These are phyloP conservation scores for Pisolithus marmoratus DNA, from an alignment of 768 basidiomycete species.

Conservation along the genomic window DNA sequence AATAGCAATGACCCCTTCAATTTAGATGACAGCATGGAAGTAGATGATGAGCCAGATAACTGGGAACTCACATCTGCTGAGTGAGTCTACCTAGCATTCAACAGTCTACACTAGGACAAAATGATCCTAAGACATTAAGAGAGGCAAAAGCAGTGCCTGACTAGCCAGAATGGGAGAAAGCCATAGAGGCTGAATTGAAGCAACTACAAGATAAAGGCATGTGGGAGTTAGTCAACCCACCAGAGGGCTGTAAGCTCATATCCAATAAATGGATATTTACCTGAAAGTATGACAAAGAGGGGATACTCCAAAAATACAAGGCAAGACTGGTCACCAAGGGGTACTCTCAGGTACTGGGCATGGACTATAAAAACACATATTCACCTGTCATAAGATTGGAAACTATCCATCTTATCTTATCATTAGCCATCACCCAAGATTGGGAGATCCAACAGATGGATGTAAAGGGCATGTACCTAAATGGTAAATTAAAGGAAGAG, in stretches of 20 bases:
- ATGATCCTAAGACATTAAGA: not conserved
- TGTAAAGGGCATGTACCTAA: no score
- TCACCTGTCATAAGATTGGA: no score
- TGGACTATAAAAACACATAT: conserved; percentile 32
- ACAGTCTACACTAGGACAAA: not conserved
- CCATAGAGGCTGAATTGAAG: not conserved
- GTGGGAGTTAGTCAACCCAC: conserved; percentile 23
- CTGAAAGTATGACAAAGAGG: not conserved
- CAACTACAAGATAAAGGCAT: not conserved
- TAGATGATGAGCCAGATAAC: no score
- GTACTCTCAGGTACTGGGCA: conserved; percentile 29
- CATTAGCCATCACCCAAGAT: no score
- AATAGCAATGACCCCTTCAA: no score
- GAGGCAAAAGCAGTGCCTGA: not conserved
- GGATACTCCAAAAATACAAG: conserved; percentile 18
- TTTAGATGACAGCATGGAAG: no score
- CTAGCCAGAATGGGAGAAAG: conserved; percentile 2
- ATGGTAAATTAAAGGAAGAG: no score
- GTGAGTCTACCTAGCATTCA: not conserved
- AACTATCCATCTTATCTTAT: no score
- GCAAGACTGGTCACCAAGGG: conserved; percentile 38
- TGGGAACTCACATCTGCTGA: not conserved
- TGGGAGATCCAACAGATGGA: no score
- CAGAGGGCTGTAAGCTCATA: no score
- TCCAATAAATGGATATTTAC: conserved; percentile 26